These are phyloP conservation scores for Talaromyces proteolyticus DNA, from an alignment of 495 filamentous ascomycete species.

Conservation along the genomic window DNA sequence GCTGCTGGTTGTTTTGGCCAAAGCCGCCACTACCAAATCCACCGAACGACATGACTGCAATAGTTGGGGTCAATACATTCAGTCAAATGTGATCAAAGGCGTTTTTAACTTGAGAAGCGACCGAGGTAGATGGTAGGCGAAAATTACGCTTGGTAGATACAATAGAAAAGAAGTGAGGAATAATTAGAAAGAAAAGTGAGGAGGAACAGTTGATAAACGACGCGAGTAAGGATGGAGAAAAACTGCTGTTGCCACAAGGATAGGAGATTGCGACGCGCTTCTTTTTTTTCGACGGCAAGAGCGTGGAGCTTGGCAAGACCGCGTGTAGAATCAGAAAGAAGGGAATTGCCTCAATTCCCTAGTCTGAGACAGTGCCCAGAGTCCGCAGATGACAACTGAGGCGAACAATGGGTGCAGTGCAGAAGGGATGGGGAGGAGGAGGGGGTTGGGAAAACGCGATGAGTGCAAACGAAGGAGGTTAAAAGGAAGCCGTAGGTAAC, in stretches of 20 bases:
- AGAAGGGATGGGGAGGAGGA: background rate
- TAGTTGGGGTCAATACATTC: conserved; percentile 29
- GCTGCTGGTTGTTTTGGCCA: conserved; percentile 51
- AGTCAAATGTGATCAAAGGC: conserved; percentile 15
- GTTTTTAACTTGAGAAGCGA: too few relatives aligned
- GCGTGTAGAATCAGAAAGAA: too few relatives aligned
- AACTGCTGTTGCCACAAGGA: too few relatives aligned
- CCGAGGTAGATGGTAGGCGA: too few relatives aligned
- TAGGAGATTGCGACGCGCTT: background rate
- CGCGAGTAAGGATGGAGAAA: background rate
- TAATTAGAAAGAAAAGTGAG: background rate
- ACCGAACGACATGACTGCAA: conserved; percentile 39
- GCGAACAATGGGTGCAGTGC: background rate
- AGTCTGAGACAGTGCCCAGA: background rate
- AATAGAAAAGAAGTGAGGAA: background rate
- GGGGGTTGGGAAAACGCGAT: background rate
- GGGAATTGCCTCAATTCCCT: too few relatives aligned
- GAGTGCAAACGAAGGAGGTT: conserved; percentile 1
- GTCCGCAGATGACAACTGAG: background rate
- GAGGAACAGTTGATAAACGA: background rate
- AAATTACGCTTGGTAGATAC: too few relatives aligned
- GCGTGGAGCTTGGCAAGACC: too few relatives aligned
- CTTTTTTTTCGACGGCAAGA: too few relatives aligned
- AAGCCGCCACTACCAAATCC: conserved; percentile 43
- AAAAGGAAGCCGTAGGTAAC: background rate